Evolutionary conservation across 495 filamentous ascomycete genomes (phyloP).

Genomic region (Aspergillus cristatus): DNA sequence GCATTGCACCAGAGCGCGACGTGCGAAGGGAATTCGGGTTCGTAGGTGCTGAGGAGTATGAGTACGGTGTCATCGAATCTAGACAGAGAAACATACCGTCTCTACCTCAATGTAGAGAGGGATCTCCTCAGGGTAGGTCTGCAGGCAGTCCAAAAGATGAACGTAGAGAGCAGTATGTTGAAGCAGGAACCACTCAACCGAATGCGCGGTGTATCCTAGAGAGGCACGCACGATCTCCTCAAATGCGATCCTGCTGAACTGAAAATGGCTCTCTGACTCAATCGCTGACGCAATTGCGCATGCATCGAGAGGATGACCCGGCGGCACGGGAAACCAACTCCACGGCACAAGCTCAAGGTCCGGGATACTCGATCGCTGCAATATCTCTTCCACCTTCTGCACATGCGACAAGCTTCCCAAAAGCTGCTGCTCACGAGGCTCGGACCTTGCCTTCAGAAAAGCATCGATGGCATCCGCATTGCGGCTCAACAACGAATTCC

Average conservation of each 20-base stretch:
- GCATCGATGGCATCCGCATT: slow-evolving; percentile 22
- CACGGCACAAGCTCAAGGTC: slow-evolving; percentile 19
- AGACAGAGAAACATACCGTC: slow-evolving; percentile 17
- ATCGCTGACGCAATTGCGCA: slow-evolving; percentile 23
- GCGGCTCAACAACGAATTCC: slow-evolving; percentile 22
- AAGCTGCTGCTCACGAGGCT: slow-evolving; percentile 17
- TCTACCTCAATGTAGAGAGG: slow-evolving; percentile 26
- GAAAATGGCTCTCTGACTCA: slow-evolving; percentile 34
- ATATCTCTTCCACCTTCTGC: slow-evolving; percentile 35
- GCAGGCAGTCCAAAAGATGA: slow-evolving; percentile 24
- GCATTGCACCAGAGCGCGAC: slow-evolving; percentile 24
- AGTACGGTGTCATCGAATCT: background rate
- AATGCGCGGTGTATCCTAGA: slow-evolving; percentile 21
- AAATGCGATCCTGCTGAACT: slow-evolving; percentile 31
- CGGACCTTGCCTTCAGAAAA: slow-evolving; percentile 20
- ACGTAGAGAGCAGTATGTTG: slow-evolving; percentile 33
- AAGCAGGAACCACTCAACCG: slow-evolving; percentile 33
- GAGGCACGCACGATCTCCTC: slow-evolving; percentile 34
- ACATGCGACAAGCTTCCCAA: slow-evolving; percentile 21
- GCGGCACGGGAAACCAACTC: slow-evolving; percentile 29
- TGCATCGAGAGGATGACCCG: slow-evolving; percentile 12
- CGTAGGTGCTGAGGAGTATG: slow-evolving; percentile 25
- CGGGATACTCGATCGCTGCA: slow-evolving; percentile 22
- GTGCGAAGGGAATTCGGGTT: slow-evolving; percentile 29
- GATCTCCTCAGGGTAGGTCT: slow-evolving; percentile 25